Percentiles rank a stretch among this genome's conserved stretches.
These are phyloP conservation scores for Schwanniomyces sp. DNA, from an alignment of 805 yeast genomes.

Conservation along the genomic window DNA sequence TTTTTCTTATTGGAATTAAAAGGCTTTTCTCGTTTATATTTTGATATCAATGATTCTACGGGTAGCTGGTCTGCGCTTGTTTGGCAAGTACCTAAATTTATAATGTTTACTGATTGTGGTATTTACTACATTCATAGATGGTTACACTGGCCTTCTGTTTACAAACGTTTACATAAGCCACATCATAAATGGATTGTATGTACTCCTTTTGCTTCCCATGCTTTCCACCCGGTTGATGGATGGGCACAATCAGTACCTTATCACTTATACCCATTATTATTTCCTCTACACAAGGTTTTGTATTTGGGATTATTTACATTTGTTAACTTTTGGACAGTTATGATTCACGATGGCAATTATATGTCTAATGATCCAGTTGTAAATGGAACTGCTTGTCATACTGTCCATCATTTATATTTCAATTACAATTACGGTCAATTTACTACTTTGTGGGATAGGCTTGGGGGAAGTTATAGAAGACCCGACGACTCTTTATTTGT, in stretches of 20 bases:
- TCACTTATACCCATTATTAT: conserved; percentile 85
- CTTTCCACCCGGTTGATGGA: conserved; percentile 98
- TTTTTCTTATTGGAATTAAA: conserved; percentile 83
- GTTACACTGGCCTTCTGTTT: conserved; percentile 89
- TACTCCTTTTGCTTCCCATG: conserved; percentile 97
- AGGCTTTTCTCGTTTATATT: conserved; percentile 81
- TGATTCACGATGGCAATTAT: conserved; percentile 98
- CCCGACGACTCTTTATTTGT: conserved; percentile 84
- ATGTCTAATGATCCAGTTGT: conserved; percentile 89
- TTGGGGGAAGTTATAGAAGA: conserved; percentile 88
- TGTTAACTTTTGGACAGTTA: conserved; percentile 97
- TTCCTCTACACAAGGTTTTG: conserved; percentile 88
- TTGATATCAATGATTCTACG: conserved; percentile 56
- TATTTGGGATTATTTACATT: conserved; percentile 82
- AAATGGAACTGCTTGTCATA: conserved; percentile 98
- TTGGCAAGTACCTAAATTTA: conserved; percentile 72
- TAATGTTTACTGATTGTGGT: conserved; percentile 91
- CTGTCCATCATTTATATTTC: conserved; percentile 94
- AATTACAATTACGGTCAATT: conserved; percentile 98
- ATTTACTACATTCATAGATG: conserved; percentile 90
- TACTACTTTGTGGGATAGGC: conserved; percentile 96
- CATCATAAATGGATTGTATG: conserved; percentile 99
- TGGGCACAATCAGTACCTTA: conserved; percentile 91
- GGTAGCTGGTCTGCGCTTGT: conserved; percentile 69
- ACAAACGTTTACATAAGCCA: conserved; percentile 88